Evolutionary conservation across 2,329 filamentous ascomycete species (phyloP), one percentile per base, ranked within the genome.

Genomic region (Hymenoscyphus albidus): DNA sequence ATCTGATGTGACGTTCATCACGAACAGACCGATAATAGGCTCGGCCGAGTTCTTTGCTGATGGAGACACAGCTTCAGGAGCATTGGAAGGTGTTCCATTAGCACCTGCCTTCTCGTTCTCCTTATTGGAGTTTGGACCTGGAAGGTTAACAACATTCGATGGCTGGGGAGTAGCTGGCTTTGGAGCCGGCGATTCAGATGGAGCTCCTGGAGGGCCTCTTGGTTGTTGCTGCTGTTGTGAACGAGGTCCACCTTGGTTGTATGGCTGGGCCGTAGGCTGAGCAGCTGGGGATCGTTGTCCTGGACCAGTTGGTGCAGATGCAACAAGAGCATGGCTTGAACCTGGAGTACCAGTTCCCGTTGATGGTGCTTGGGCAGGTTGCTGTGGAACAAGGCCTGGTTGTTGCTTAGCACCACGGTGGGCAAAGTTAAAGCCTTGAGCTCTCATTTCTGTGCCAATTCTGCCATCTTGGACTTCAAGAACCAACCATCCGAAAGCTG

Each of bases 391-490:
- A 71, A 77, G 69, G 77, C 74, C 65, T 77, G 77, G 76, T 68
- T 82, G 82, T 75, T 90, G 88, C 82, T 98, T 98, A 64, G 91
- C 88, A 69, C 91, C 92, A 72, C 95, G 90, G 77, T 99, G 95
- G 31, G 95, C 93, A 77, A 99, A 99, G 83, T 99, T 99, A 85
- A 99, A 99, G 54, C 95, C 95, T 75, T 99, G 95, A 27, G 95
- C 95, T 68, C 93, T 88, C 95, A 99, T 99, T 80, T 99, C 95
- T 0, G 95, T 99, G 58, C 93, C 95, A 71, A 99, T 98, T 55
- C 95, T 88, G 61, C 95, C 95, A 74, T 93, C 91, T 75, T 99
- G 95, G 66, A 99, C 89, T 77, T 99, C 95, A 64, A 99, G 80
- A 16, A 98, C 93, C 61, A 99, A 83, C 83, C 93, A 99, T 67